phyloP scores from a whole-genome alignment of 2,329 filamentous ascomycete genomes.

The Aspergillus sp. region DNA sequence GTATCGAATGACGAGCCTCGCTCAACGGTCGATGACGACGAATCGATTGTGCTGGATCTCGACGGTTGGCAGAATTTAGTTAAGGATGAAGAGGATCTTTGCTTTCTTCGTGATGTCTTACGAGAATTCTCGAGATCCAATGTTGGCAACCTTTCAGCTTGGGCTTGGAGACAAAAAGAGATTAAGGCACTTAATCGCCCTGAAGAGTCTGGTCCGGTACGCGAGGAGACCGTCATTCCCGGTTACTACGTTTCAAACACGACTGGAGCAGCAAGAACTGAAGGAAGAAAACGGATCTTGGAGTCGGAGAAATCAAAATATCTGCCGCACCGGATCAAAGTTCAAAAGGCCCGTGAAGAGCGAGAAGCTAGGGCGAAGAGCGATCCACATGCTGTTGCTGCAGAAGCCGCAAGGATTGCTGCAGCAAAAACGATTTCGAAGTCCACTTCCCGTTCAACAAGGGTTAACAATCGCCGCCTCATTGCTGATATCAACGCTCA shows the following conservation, averaged over 20 bases:
- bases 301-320: slow-evolving; percentile 99
- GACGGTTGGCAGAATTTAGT: slow-evolving; percentile 70
- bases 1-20: slow-evolving; percentile 62
- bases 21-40: slow-evolving; percentile 68
- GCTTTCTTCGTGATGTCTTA: slow-evolving; percentile 57
- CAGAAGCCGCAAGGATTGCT: slow-evolving; percentile 70
- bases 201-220: slow-evolving; percentile 57
- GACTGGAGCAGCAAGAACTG: slow-evolving; percentile 84
- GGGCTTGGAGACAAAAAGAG: slow-evolving; percentile 72
- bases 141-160: slow-evolving; percentile 61
- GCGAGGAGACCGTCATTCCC: slow-evolving; percentile 57
- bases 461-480: slow-evolving; percentile 91
- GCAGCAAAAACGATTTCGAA: slow-evolving; percentile 81
- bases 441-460: slow-evolving; percentile 87
- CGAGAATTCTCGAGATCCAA: slow-evolving; percentile 49
- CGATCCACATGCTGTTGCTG: slow-evolving; percentile 65
- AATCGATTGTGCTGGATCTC: slow-evolving; percentile 65
- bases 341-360: slow-evolving; percentile 87
- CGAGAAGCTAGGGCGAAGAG: slow-evolving; percentile 72
- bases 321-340: slow-evolving; percentile 93
- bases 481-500: slow-evolving; percentile 95
- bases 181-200: slow-evolving; percentile 68
- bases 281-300: slow-evolving; percentile 91
- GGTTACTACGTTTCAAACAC: slow-evolving; percentile 82
- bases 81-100: slow-evolving; percentile 69